Conservation (phyloP, 2,329 filamentous ascomycete species). For the Fusarium gaditjirri region DNA sequence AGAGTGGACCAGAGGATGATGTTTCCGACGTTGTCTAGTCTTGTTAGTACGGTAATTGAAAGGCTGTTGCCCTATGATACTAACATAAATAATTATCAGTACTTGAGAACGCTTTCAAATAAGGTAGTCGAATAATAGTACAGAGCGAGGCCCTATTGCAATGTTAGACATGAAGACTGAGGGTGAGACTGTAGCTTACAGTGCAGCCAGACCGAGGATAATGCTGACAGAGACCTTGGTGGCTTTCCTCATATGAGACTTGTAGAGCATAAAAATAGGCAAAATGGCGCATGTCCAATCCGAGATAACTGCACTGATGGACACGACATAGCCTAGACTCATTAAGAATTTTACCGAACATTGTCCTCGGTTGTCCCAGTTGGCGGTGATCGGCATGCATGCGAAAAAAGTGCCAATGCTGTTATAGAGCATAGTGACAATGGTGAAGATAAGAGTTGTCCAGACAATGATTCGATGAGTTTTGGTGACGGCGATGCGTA, state of each 20-base stretch:
- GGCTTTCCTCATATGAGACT: constrained; percentile 21
- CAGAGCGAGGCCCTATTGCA: constrained; percentile 14
- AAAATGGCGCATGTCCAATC: constrained; percentile 30
- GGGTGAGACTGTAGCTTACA: background rate
- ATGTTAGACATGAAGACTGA: accelerated
- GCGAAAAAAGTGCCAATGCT: background rate
- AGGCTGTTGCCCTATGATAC: accelerated
- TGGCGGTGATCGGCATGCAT: constrained; percentile 7
- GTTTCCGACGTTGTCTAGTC: constrained; percentile 12
- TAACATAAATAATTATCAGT: constrained; percentile 10
- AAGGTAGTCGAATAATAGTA: constrained; percentile 27
- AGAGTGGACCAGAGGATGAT: constrained; percentile 28
- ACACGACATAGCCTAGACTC: constrained; percentile 14
- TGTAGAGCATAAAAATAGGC: constrained; percentile 30
- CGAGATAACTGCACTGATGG: background rate
- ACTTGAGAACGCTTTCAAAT: constrained; percentile 10
- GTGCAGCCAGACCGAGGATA: constrained; percentile 21
- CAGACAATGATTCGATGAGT: constrained; percentile 26
- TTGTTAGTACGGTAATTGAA: background rate
- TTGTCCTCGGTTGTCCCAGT: background rate
- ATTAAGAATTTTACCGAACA: constrained; percentile 1
- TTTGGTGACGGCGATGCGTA: constrained; percentile 26
- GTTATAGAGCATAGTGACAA: background rate
- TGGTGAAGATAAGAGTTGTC: constrained; percentile 2
- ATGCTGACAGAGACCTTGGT: constrained; percentile 28